Base-by-base conservation (phyloP, 2,329 filamentous ascomycete species). In the Apiospora saccharicola region DNA sequence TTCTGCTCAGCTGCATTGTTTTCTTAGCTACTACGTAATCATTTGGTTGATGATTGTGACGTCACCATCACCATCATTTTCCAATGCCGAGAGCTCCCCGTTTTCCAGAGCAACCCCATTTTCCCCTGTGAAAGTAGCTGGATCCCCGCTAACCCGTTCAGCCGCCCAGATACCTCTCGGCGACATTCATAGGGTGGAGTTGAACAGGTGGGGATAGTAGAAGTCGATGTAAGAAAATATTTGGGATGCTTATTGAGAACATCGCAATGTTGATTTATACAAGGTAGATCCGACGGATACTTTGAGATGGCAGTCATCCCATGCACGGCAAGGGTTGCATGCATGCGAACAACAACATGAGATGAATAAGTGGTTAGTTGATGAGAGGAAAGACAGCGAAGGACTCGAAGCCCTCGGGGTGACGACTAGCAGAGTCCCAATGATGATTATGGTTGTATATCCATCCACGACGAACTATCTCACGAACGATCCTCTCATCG, bases 1-100 rank as follows among this genome's bases (percentile, higher is more conserved):
- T 64, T 22, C 16, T 19, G 16, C 51, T 22, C 16, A 19, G 16
- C 51, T 37, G 53, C 30, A 6, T 37, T 64, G 57, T 64, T 41
- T 64, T 64, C 57, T 41, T 41, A 37, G 57, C 67, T 69, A 49
- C 67, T 69, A 69, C 47, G 67, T 46, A 69, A 69, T 69, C 67
- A 69, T 69, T 68, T 8, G 67, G 44, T 37, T n/a, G 44, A 6
- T 34, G 67, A 13, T 34, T 14, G 67, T 69, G 67, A 69, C 67
- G 67, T 69, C 67, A 69, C 67, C 43, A 69, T 37, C 26, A 37
- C 67, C 57, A 64, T 64, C 19, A 64, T 64, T n/a, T 41, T 16
- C 30, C 57, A 64, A 64, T 41, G 57, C 57, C 57, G 57, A 64
- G 57, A 64, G 57, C 57, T 64, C 57, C 34, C 57, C 30, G 34